A percentile compares a stretch with the other conserved stretches of the same genome.
Evolutionary conservation across 495 filamentous ascomycete genomes (phyloP).

Genomic region (Tuber umbilicatum): DNA sequence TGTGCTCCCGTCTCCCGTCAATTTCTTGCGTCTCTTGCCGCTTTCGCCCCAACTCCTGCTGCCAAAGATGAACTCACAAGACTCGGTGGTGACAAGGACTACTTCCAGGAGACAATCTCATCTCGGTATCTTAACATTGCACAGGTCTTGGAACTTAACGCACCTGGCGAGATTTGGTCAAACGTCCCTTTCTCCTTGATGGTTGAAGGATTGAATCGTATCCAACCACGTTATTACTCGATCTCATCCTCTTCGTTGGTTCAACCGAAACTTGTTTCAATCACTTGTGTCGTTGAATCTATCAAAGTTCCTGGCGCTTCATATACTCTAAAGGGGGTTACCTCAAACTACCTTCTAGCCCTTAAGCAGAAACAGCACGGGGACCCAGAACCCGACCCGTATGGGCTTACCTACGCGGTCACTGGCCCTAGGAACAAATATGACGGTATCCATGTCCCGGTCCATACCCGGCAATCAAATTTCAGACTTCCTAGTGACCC

Average conservation of each 20-base stretch:
- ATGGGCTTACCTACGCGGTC: slow-evolving; percentile 83
- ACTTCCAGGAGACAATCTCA: slow-evolving; percentile 83
- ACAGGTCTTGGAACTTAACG: slow-evolving; percentile 70
- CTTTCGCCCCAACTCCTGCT: slow-evolving; percentile 80
- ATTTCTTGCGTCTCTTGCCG: slow-evolving; percentile 76
- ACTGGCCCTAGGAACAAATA: slow-evolving; percentile 93
- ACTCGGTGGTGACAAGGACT: slow-evolving; percentile 88
- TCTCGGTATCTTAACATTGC: slow-evolving; percentile 83
- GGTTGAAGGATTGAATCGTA: slow-evolving; percentile 87
- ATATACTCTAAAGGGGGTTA: slow-evolving; percentile 84
- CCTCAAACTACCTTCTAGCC: slow-evolving; percentile 93
- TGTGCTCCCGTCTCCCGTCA: slow-evolving; percentile 93
- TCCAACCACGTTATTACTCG: slow-evolving; percentile 97
- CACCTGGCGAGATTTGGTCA: slow-evolving; percentile 64
- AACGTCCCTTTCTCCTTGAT: slow-evolving; percentile 88
- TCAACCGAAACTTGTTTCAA: slow-evolving; percentile 85
- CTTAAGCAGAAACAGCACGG: slow-evolving; percentile 96
- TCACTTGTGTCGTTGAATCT: slow-evolving; percentile 92
- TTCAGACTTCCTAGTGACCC: slow-evolving; percentile 98
- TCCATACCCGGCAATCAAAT: slow-evolving; percentile 96
- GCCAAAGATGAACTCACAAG: slow-evolving; percentile 79
- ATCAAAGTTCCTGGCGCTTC: slow-evolving; percentile 66
- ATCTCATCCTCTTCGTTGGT: slow-evolving; percentile 95
- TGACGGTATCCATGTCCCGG: slow-evolving; percentile 89
- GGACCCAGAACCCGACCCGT: slow-evolving; percentile 74